phyloP scores from a whole-genome alignment of 495 filamentous ascomycete species.

The Cladorrhinum samala region DNA sequence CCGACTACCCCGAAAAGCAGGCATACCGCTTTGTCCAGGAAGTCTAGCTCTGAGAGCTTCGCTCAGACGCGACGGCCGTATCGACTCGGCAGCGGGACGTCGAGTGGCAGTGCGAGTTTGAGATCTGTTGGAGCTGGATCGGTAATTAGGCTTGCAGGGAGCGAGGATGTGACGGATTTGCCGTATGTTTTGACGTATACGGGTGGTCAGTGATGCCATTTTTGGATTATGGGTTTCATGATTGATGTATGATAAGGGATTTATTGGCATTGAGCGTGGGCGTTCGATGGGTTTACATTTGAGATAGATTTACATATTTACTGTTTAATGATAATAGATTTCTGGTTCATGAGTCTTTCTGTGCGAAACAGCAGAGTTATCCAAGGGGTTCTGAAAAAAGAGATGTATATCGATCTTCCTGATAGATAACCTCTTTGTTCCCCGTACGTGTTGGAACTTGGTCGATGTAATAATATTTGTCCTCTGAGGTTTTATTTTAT shows the following conservation, averaged over 20 bases:
- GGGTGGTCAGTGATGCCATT: not conserved
- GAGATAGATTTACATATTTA: not conserved
- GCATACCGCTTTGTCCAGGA: conserved; percentile 21
- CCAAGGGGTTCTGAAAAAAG: no score
- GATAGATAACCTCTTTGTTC: no score
- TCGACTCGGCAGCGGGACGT: conserved; percentile 26
- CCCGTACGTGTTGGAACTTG: no score
- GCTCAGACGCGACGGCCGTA: conserved; percentile 39
- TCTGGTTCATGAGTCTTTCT: no score
- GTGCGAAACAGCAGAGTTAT: no score
- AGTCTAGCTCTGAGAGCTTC: conserved; percentile 38
- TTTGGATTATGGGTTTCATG: not conserved
- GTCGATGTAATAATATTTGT: no score
- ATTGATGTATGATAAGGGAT: not conserved
- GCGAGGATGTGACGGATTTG: conserved; percentile 30
- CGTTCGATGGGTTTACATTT: not conserved
- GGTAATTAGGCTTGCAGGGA: conserved; percentile 36
- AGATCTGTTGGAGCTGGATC: conserved; percentile 22
- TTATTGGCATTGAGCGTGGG: not conserved
- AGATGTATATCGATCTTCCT: no score
- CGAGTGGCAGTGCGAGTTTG: conserved; percentile 29
- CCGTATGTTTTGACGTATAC: conserved; percentile 37
- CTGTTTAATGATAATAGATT: not conserved
- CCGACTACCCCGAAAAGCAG: conserved; percentile 46
- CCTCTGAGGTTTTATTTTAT: no score